Evolutionary conservation across 371 early-diverging fungal genomes (phyloP).

Genomic region (Homolaphlyctis polyrhiza): DNA sequence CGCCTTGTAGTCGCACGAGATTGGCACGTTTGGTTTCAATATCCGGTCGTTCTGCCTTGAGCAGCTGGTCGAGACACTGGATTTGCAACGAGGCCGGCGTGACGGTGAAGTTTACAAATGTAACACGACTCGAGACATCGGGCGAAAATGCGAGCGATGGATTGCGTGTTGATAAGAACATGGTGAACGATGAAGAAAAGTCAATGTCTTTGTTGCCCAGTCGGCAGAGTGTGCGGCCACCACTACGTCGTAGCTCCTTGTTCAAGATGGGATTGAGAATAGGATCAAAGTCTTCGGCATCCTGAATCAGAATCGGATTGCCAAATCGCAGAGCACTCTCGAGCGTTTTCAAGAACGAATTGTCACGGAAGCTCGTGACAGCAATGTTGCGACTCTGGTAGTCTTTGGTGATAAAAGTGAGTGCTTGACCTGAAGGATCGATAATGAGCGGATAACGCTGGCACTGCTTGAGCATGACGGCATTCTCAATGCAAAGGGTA

Average conservation of each 20-base stretch:
- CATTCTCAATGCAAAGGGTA: slow-evolving; percentile 93
- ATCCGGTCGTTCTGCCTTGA: slow-evolving; percentile 93
- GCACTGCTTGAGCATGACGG: slow-evolving; percentile 91
- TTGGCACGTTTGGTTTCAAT: slow-evolving; percentile 90
- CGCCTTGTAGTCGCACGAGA: slow-evolving; percentile 90
- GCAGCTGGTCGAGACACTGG: slow-evolving; percentile 92
- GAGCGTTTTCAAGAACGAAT: slow-evolving; percentile 92
- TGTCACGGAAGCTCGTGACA: slow-evolving; percentile 95
- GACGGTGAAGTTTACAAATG: slow-evolving; percentile 98
- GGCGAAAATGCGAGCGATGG: slow-evolving; percentile 90
- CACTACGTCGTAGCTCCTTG: slow-evolving; percentile 92
- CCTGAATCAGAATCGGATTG: slow-evolving; percentile 93
- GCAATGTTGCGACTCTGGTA: slow-evolving; percentile 84
- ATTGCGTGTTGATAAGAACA: slow-evolving; percentile 92
- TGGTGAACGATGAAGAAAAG: slow-evolving; percentile 93
- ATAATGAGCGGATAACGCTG: slow-evolving; percentile 95
- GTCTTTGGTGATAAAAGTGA: slow-evolving; percentile 81
- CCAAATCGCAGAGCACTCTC: slow-evolving; percentile 98
- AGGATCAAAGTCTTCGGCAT: slow-evolving; percentile 95
- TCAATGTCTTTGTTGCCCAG: slow-evolving; percentile 97
- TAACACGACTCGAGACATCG: slow-evolving; percentile 94
- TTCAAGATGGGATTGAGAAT: slow-evolving; percentile 96
- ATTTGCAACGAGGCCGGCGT: slow-evolving; percentile 92
- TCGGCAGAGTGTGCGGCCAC: slow-evolving; percentile 93
- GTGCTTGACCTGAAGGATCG: slow-evolving; percentile 95